Percentiles rank a stretch among this genome's conserved stretches.
These are phyloP conservation scores for Alternaria gaisen DNA, from an alignment of 2,329 filamentous ascomycete genomes.

Conservation along the genomic window DNA sequence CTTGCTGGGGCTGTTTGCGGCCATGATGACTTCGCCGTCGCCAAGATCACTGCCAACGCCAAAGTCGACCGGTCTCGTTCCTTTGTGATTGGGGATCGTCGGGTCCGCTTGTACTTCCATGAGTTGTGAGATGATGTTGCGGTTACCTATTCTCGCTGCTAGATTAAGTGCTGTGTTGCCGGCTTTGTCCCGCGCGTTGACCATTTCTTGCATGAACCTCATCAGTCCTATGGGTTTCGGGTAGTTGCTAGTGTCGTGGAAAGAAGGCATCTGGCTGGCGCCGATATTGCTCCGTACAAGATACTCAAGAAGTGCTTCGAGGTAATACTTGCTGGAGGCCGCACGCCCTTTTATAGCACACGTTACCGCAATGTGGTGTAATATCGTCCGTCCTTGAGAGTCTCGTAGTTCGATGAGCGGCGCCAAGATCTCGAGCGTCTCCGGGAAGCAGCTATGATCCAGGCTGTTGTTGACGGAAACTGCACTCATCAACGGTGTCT, in stretches of 20 bases:
- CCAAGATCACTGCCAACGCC: slow-evolving; percentile 78
- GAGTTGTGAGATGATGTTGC: slow-evolving; percentile 95
- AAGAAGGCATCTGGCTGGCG: slow-evolving; percentile 42
- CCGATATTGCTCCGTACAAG: slow-evolving; percentile 76
- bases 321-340: slow-evolving; percentile 91
- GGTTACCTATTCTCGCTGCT: slow-evolving; percentile 89
- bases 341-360: slow-evolving; percentile 94
- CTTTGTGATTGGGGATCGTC: slow-evolving; percentile 89
- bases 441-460: slow-evolving; percentile 88
- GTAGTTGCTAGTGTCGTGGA: slow-evolving; percentile 62
- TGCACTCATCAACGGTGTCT: slow-evolving; percentile 92
- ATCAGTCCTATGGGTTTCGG: slow-evolving; percentile 82
- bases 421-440: slow-evolving; percentile 86
- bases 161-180: slow-evolving; percentile 96
- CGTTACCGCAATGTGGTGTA: slow-evolving; percentile 96
- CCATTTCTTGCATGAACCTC: slow-evolving; percentile 95
- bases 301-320: slow-evolving; percentile 93
- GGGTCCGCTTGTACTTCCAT: slow-evolving; percentile 94
- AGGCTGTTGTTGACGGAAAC: slow-evolving; percentile 94
- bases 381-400: slow-evolving; percentile 85
- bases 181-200: slow-evolving; percentile 92
- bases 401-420: slow-evolving; percentile 91
- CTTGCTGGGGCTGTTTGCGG: slow-evolving; percentile 47
- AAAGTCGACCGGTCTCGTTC: slow-evolving; percentile 90
- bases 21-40: slow-evolving; percentile 26